A percentile compares a stretch with the other conserved stretches of the same genome.
Evolutionary conservation across 192 early-diverging fungal genomes (phyloP).

Genomic region (Rhizophagus prolifer): DNA sequence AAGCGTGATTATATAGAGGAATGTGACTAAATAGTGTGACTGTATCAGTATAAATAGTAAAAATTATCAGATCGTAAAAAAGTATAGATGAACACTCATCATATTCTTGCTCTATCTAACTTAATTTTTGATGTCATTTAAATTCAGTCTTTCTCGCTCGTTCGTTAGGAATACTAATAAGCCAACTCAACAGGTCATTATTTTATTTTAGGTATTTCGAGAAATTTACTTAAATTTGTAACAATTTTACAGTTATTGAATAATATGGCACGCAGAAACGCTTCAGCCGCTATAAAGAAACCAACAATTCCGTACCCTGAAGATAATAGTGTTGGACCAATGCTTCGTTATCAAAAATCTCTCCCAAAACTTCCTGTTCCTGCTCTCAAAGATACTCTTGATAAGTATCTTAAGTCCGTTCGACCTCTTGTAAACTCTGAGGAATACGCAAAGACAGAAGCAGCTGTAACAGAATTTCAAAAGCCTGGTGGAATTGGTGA

Average conservation of each 20-base stretch:
- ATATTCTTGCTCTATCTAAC: too few species aligned
- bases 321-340: conserved; percentile 54
- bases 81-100: too few species aligned
- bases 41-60: too few species aligned
- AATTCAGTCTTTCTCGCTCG: too few species aligned
- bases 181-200: too few species aligned
- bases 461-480: conserved; percentile 74
- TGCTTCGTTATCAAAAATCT: conserved; percentile 70
- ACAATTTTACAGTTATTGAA: not conserved
- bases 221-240: too few species aligned
- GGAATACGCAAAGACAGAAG: conserved; percentile 69
- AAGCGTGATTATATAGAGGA: too few species aligned
- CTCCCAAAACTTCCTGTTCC: conserved; percentile 93
- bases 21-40: too few species aligned
- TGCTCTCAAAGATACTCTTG: conserved; percentile 74
- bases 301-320: conserved; percentile 1
- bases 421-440: conserved; percentile 68
- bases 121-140: too few species aligned
- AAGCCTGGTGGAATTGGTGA: conserved; percentile 78
- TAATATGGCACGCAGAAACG: conserved; percentile 11
- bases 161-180: too few species aligned
- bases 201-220: too few species aligned
- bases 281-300: not conserved
- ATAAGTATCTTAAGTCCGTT: conserved; percentile 79
- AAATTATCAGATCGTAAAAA: too few species aligned